These are phyloP conservation scores for Phaffia rhodozyma DNA, from an alignment of 1,284 basidiomycete genomes.

Conservation along the genomic window DNA sequence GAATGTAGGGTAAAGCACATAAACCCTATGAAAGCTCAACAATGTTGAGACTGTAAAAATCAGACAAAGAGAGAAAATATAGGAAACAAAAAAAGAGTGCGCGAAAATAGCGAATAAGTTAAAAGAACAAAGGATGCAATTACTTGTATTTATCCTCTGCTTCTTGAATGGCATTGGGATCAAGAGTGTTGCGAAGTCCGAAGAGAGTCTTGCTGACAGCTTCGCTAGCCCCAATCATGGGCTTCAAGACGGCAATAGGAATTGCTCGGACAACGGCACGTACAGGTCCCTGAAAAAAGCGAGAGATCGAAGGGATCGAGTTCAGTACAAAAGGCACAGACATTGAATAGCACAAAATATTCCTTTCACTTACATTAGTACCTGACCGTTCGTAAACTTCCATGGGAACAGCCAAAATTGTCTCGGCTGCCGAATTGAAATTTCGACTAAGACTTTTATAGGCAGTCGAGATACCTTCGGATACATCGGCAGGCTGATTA, in stretches of 20 bases:
- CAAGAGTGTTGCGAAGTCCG: slow-evolving; percentile 78
- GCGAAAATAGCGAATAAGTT: background rate
- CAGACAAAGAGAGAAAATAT: background rate
- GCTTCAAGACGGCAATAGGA: slow-evolving; percentile 88
- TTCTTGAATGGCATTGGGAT: slow-evolving; percentile 63
- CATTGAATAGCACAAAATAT: background rate
- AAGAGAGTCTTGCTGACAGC: slow-evolving; percentile 89
- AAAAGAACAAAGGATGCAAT: background rate
- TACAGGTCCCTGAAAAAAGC: slow-evolving; percentile 57
- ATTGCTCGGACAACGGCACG: slow-evolving; percentile 88
- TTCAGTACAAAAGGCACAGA: background rate
- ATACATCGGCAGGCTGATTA: slow-evolving; percentile 69
- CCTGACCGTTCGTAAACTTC: slow-evolving; percentile 91
- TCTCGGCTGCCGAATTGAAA: slow-evolving; percentile 86
- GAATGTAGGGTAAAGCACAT: background rate
- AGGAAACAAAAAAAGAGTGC: background rate
- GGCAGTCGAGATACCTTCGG: slow-evolving; percentile 78
- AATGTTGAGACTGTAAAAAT: background rate
- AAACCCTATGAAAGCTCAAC: background rate
- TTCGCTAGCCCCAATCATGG: slow-evolving; percentile 92
- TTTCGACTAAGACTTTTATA: slow-evolving; percentile 75
- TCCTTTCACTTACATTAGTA: slow-evolving; percentile 51
- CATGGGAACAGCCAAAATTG: slow-evolving; percentile 96
- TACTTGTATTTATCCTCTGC: slow-evolving; percentile 77
- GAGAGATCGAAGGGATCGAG: background rate